Conservation (phyloP, 768 basidiomycete genomes). For the Baorangia bicolor region DNA sequence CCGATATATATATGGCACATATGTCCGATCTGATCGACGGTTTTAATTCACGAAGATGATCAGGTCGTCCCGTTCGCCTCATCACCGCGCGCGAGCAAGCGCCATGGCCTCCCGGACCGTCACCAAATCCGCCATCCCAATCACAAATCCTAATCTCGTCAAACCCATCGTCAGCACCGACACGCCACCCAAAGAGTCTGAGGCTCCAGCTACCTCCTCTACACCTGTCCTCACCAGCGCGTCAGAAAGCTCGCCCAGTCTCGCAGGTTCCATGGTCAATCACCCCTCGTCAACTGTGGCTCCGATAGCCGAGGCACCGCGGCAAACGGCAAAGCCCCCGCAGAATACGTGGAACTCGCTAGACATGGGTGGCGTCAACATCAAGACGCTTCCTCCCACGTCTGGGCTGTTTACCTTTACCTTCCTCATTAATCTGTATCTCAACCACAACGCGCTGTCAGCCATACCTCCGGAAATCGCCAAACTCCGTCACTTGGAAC, state of each 20-base stretch:
- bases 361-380: constrained; percentile 93
- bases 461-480: constrained; percentile 80
- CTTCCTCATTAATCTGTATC: constrained; percentile 93
- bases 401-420: constrained; percentile 81
- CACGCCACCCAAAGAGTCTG: constrained; percentile 28
- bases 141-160: constrained; percentile 82
- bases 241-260: constrained; percentile 37
- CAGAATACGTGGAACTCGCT: constrained; percentile 85
- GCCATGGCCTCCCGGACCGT: constrained; percentile 89
- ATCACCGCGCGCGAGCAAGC: constrained; percentile 93
- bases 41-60: constrained; percentile 56
- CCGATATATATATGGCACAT: constrained; percentile 16
- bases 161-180: constrained; percentile 41
- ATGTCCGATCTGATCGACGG: constrained; percentile 19
- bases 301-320: constrained; percentile 65
- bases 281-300: constrained; percentile 78
- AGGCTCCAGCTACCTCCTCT: constrained; percentile 28
- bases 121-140: constrained; percentile 85
- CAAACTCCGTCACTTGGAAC: constrained; percentile 78
- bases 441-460: constrained; percentile 90
- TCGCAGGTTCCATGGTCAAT: constrained; percentile 38
- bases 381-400: constrained; percentile 82
- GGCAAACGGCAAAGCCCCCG: constrained; percentile 65
- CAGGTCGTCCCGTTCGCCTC: constrained; percentile 82
- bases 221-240: constrained; percentile 32